Evolutionary conservation across 805 yeast genomes (phyloP).

Genomic region (Schwanniomyces pseudopolymorphus): DNA sequence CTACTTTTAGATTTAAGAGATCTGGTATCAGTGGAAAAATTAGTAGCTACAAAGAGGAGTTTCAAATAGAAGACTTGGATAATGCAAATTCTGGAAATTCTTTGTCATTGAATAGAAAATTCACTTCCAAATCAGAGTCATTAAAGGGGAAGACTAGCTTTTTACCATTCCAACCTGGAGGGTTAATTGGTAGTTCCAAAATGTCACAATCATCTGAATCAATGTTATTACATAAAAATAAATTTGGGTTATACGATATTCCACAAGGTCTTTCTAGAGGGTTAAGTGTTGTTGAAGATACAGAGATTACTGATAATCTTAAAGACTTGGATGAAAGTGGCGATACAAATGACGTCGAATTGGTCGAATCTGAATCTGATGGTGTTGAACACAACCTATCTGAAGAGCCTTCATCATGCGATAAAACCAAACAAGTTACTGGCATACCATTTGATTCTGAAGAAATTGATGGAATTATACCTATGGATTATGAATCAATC

Average conservation of each 20-base stretch:
- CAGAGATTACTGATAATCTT: conserved; percentile 9
- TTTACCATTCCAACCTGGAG: conserved; percentile 94
- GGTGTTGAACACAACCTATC: not conserved
- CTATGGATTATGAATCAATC: conserved; percentile 30
- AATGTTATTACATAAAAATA: conserved; percentile 59
- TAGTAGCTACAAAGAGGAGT: conserved; percentile 58
- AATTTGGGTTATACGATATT: conserved; percentile 68
- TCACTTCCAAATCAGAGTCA: conserved; percentile 59
- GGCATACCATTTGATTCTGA: conserved; percentile 32
- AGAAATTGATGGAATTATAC: conserved; percentile 47
- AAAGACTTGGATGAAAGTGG: conserved; percentile 13
- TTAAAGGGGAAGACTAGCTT: conserved; percentile 69
- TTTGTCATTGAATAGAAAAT: conserved; percentile 67
- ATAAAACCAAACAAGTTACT: not conserved
- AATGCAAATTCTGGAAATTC: conserved; percentile 66
- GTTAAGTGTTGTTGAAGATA: conserved; percentile 29
- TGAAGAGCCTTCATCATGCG: not conserved
- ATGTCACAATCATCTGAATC: conserved; percentile 21
- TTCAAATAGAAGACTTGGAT: conserved; percentile 43
- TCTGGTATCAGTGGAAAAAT: conserved; percentile 74
- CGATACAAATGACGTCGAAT: conserved; percentile 10
- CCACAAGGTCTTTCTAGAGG: conserved; percentile 87
- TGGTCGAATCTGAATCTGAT: not conserved
- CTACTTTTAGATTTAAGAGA: conserved; percentile 67
- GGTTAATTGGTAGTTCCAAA: conserved; percentile 38